Percentiles rank a stretch among this genome's conserved stretches.
These are phyloP conservation scores for Pseudognaphalium luteoalbum DNA, from an alignment of 129 eudicot genomes.

Conservation along the genomic window DNA sequence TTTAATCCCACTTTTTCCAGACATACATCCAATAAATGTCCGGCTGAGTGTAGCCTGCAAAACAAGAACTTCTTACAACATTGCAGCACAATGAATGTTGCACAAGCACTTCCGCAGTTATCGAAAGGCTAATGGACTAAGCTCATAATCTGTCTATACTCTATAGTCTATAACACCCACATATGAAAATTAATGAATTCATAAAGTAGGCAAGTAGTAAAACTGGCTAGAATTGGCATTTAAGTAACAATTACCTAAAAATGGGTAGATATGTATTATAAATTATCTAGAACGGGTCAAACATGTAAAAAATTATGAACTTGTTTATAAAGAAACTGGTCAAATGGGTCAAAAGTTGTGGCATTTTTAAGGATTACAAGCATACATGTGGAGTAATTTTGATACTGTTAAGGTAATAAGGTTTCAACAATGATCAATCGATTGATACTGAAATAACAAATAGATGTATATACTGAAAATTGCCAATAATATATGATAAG, in stretches of 20 bases:
- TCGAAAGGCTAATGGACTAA: not conserved
- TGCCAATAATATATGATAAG: not conserved
- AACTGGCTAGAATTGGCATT: not conserved
- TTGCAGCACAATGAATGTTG: not conserved
- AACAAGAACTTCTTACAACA: not conserved
- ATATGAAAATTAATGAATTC: not conserved
- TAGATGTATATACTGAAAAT: not conserved
- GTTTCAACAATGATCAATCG: not conserved
- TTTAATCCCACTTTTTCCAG: conserved; percentile 68
- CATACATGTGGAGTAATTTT: not conserved
- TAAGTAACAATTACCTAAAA: not conserved
- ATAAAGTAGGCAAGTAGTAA: not conserved
- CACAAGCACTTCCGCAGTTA: not conserved
- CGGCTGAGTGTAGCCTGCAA: conserved; percentile 87
- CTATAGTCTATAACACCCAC: not conserved
- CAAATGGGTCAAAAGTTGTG: not conserved
- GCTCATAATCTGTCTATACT: not conserved
- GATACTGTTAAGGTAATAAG: not conserved
- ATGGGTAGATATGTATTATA: not conserved
- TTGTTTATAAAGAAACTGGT: not conserved
- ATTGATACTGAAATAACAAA: not conserved
- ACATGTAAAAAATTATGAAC: not conserved
- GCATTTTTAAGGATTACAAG: not conserved
- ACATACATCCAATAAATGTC: conserved; percentile 86
- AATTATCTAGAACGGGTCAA: not conserved